Evolutionary conservation across 306 rosid genomes (phyloP).

Genomic region (Inga leiocalycina): DNA sequence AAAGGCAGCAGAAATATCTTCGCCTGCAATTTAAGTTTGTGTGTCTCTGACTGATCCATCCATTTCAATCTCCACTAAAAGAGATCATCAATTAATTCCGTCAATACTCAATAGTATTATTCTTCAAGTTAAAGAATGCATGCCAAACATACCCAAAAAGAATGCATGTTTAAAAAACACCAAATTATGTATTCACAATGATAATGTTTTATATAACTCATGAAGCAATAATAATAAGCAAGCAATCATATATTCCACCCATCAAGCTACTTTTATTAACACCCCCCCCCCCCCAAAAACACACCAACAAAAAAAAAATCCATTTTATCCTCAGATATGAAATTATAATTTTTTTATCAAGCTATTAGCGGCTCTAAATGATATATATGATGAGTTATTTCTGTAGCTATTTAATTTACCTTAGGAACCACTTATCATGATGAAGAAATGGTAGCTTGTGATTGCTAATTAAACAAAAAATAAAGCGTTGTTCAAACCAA

Average conservation of each 20-base stretch:
- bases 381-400: not conserved
- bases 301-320: too few relatives aligned
- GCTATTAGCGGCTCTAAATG: not conserved
- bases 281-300: too few relatives aligned
- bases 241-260: not conserved
- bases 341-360: not conserved
- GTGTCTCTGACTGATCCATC: not conserved
- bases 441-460: not conserved
- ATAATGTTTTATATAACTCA: not conserved
- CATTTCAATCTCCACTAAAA: not conserved
- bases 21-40: not conserved
- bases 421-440: too few relatives aligned
- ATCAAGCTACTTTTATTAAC: not conserved
- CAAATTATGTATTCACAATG: constrained; percentile 7
- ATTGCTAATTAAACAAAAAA: not conserved
- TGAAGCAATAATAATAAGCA: not conserved
- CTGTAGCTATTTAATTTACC: not conserved
- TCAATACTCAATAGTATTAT: not conserved
- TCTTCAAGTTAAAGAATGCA: constrained; percentile 21
- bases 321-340: not conserved
- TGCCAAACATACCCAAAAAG: not conserved
- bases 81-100: not conserved
- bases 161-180: not conserved
- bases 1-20: not conserved
- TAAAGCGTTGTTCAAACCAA: too few relatives aligned